A percentile compares a stretch with the other conserved stretches of the same genome.
Evolutionary conservation across 345 rosid genomes (phyloP).

Genomic region (Syzygium grande): DNA sequence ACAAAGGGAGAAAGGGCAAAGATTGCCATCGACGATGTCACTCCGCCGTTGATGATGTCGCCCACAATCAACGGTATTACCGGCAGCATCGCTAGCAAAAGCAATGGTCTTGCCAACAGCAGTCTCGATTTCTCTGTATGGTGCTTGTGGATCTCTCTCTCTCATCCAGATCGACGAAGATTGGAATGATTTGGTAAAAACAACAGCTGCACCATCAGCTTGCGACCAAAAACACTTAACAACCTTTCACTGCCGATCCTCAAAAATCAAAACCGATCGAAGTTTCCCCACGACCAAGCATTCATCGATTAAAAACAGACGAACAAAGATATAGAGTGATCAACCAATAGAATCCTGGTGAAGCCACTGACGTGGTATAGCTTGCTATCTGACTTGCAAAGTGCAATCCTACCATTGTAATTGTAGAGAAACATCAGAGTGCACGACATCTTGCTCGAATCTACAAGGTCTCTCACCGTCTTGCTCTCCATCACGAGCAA

Average conservation of each 20-base stretch:
- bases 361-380: conserved; percentile 71
- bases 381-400: conserved; percentile 54
- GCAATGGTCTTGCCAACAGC: too few species aligned
- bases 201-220: neutral
- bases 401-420: conserved; percentile 57
- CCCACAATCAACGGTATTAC: too few species aligned
- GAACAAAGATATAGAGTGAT: neutral
- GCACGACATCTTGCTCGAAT: neutral
- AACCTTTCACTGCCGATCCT: neutral
- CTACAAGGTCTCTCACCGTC: neutral
- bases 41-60: too few species aligned
- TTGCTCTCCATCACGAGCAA: neutral
- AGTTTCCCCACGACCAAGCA: neutral
- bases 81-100: too few species aligned
- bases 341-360: neutral
- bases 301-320: neutral
- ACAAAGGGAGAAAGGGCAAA: accelerated
- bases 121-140: too few species aligned
- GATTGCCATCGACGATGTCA: too few species aligned
- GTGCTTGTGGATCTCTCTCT: neutral
- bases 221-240: neutral
- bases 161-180: neutral
- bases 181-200: neutral
- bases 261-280: neutral
- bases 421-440: conserved; percentile 65